phyloP scores from a whole-genome alignment of 2,329 filamentous ascomycete genomes.

The Diplocarpon mali region DNA sequence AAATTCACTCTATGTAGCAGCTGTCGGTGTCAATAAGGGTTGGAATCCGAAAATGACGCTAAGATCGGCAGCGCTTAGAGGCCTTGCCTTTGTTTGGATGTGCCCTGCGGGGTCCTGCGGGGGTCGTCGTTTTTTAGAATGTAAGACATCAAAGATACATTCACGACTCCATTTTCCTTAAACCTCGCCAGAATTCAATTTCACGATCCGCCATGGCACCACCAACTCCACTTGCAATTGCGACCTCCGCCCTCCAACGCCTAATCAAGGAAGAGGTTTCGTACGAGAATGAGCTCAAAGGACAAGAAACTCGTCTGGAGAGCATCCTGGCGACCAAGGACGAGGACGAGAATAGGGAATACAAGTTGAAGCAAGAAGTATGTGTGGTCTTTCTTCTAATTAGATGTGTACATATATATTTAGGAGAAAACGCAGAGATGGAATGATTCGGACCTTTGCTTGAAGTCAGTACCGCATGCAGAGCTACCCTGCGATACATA shows the following conservation, averaged over 20 bases:
- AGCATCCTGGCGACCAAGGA: slow-evolving; percentile 37
- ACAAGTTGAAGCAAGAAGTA: slow-evolving; percentile 78
- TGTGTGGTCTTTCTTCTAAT: slow-evolving; percentile 24
- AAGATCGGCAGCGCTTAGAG: background rate
- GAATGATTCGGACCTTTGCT: too few species aligned
- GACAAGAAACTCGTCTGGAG: slow-evolving; percentile 61
- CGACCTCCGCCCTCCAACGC: slow-evolving; percentile 67
- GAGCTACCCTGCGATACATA: background rate
- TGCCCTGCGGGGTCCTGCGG: too few species aligned
- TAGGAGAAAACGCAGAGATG: too few species aligned
- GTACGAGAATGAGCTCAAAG: slow-evolving; percentile 75
- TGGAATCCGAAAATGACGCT: background rate
- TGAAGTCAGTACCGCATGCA: background rate
- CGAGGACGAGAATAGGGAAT: slow-evolving; percentile 66
- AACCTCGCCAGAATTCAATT: background rate
- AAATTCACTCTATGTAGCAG: too few species aligned
- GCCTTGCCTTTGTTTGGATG: background rate
- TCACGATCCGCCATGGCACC: slow-evolving; percentile 10
- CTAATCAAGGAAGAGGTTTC: slow-evolving; percentile 85
- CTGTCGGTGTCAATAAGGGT: background rate
- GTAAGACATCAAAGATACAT: too few species aligned
- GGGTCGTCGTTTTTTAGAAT: too few species aligned
- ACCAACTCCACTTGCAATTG: slow-evolving; percentile 54
- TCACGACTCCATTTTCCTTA: background rate
- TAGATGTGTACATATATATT: too few species aligned